Base-by-base conservation (phyloP, 495 filamentous ascomycete species). In the Trichoderma asperelloides region DNA sequence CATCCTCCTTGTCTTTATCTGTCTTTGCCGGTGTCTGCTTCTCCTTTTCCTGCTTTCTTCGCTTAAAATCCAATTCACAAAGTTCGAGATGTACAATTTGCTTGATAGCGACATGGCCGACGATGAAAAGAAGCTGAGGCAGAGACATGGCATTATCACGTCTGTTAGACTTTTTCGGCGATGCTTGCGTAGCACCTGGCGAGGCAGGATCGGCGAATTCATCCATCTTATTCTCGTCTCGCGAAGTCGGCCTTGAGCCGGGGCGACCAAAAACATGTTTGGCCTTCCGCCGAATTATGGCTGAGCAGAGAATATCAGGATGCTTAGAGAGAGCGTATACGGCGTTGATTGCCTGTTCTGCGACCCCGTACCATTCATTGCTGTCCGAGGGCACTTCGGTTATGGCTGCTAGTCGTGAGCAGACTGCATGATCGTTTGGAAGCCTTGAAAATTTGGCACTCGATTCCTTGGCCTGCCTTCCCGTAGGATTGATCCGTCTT, bases 11-110 rank as follows among this genome's bases (percentile, higher is more conserved):
- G 67, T 81, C 80, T 79, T 89, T 88, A 9, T 76, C 78, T 0
- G 75, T 76, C 72, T 79, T 77, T 28, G 77, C 72, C 3, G 79
- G 74, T 3, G 79, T 77, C 60, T 81, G 89, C 77, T 94, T 97
- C 75, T 98, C 95, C 68, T 93, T 92, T 70, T 96, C 95, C 16
- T 90, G 91, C 78, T 98, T 99, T 66, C 93, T 84, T 30, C 93
- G 86, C 78, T 99, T 99, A 78, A 99, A 99, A 75, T 99, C 95
- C 45, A 93, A 85, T 73, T 99, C 95, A 77, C 92, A 93, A 2
- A 98, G 84, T 70, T 99, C 95, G n/a, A 99, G 83, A 75, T 99
- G 96, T n/a, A 99, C 95, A 68, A 98, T 99, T 72, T 99, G 95
- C 76, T 98, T 98, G 78, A 98, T 92, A 37, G 94, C 93, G 67